Conservation (phyloP, 2,329 filamentous ascomycete species). For the Stylonectria norvegica region DNA sequence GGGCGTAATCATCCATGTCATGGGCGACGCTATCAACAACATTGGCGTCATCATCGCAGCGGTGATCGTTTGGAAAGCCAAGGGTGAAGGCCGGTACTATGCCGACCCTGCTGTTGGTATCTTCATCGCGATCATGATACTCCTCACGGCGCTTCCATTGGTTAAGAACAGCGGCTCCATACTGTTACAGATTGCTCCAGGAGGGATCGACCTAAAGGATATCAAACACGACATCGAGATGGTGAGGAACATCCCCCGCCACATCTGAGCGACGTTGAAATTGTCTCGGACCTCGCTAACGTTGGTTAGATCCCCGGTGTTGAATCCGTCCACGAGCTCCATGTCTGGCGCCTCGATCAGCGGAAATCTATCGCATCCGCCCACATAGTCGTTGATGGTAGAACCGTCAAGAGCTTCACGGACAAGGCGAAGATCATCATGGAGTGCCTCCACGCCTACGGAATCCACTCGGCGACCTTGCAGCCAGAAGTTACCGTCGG, state of each 20-base stretch:
- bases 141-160: constrained; percentile 60
- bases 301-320: constrained; percentile 59
- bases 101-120: constrained; percentile 68
- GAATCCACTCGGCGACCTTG: constrained; percentile 67
- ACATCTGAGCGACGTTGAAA: too few species aligned
- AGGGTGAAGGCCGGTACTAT: constrained; percentile 60
- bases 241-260: constrained; percentile 33
- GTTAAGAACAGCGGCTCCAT: constrained; percentile 61
- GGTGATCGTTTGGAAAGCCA: constrained; percentile 63
- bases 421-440: constrained; percentile 58
- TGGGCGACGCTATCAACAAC: constrained; percentile 74
- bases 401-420: constrained; percentile 56
- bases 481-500: constrained; percentile 55
- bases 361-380: constrained; percentile 66
- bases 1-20: constrained; percentile 66
- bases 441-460: constrained; percentile 70
- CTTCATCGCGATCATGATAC: constrained; percentile 70
- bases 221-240: constrained; percentile 67
- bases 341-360: constrained; percentile 72
- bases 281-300: constrained; percentile 11
- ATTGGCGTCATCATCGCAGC: constrained; percentile 70
- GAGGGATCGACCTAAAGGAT: constrained; percentile 56
- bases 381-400: constrained; percentile 61
- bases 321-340: constrained; percentile 65
- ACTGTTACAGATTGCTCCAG: constrained; percentile 63